A percentile compares a stretch with the other conserved stretches of the same genome.
phyloP scores from a whole-genome alignment of 2,329 filamentous ascomycete species.

The Juglanconis oblonga region DNA sequence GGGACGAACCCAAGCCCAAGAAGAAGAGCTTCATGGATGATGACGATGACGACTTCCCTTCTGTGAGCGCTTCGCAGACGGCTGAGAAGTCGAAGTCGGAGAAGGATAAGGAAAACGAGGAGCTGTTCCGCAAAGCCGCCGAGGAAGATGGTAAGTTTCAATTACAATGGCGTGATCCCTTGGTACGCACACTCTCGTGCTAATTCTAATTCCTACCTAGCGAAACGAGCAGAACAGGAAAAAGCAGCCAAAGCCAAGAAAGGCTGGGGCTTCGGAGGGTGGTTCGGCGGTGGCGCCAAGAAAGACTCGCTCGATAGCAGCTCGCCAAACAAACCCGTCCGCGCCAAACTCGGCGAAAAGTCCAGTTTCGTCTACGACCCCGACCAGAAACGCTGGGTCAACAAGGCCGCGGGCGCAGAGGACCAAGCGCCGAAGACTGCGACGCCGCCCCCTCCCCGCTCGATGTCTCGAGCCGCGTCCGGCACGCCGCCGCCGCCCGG shows the following conservation, averaged over 20 bases:
- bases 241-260: conserved; percentile 54
- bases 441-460: conserved; percentile 77
- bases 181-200: conserved; percentile 15
- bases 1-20: conserved; percentile 57
- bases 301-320: conserved; percentile 53
- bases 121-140: conserved; percentile 80
- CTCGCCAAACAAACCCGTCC: conserved; percentile 66
- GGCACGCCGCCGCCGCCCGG: conserved; percentile 15
- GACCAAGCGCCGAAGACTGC: conserved; percentile 57
- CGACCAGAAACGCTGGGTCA: conserved; percentile 96
- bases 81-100: conserved; percentile 61
- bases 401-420: conserved; percentile 81
- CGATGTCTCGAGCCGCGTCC: conserved; percentile 33
- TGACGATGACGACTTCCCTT: conserved; percentile 68
- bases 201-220: conserved; percentile 33
- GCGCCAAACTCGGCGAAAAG: conserved; percentile 90
- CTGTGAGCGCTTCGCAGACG: conserved; percentile 40
- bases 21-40: conserved; percentile 82
- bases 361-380: conserved; percentile 93
- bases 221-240: conserved; percentile 57
- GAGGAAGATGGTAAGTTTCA: conserved; percentile 63
- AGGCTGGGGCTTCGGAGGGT: conserved; percentile 79
- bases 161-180: not conserved
- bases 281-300: conserved; percentile 71
- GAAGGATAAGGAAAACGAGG: conserved; percentile 76